Base-by-base conservation (phyloP, 768 basidiomycete genomes). In the Pleurotus platypus region DNA sequence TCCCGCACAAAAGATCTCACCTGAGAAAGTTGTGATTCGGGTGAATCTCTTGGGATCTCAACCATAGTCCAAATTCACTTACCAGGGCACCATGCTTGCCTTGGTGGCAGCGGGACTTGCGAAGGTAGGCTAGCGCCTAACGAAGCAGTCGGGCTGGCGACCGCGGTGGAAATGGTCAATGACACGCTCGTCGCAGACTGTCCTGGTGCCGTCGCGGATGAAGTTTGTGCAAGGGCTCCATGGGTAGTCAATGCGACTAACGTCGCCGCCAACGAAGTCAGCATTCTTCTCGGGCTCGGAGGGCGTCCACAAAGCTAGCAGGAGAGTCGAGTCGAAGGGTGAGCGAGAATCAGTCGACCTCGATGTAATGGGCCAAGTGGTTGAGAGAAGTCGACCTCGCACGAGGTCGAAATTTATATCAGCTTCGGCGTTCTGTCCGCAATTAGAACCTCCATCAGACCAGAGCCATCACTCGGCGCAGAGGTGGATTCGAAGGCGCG, bases 1-100 rank as follows among this genome's bases (percentile, higher is more conserved):
- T 37, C 92, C 92, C 2, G 90, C 78, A 66, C 92, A 94, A 72
- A 91, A 94, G 54, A 94, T 91, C 53, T 87, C 70, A 46, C 49
- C 49, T 50, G 80, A 80, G 24, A 0, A 81, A 78, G 9, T n/a
- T 7, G 15, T 38, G 30, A 1, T 30, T 15, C 8, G 1, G 8
- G 6, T 50, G 1, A 35, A 38, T 26, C 27, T 20, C n/a, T 35
- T 16, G 15, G 9, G 30, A 15, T 27, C 15, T 9, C 7, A 6
- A 5, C 11, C 6, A 26, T 9, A 20, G 11, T 30, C 9, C n/a
- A 16, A 15, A 5, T 27, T 27, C 30, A 38, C 51, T 54, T 38
- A 43, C 78, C 78, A 35, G 76, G 75, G 65, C 91, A 93, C 91
- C 91, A 93, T 45, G 77, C 69, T 71, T 93, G 91, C 42, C 70